Evolutionary conservation across 345 rosid genomes (phyloP).

Genomic region (Ailanthus altissimus): DNA sequence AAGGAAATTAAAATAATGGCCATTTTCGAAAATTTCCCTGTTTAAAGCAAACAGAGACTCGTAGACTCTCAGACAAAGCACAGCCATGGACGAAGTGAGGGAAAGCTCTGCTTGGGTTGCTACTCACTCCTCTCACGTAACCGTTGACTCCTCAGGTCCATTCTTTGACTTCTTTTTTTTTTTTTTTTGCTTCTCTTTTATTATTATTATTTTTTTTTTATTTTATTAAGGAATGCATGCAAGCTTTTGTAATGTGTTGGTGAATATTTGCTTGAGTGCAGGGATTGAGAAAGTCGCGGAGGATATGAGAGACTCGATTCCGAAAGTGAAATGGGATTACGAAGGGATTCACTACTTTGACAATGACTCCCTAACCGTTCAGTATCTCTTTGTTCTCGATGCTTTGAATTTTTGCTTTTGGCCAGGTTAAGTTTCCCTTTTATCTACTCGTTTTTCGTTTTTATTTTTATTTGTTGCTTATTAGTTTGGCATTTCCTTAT

Average conservation of each 20-base stretch:
- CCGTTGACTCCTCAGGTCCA: constrained; percentile 50
- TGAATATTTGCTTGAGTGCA: constrained; percentile 24
- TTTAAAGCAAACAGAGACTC: too few species aligned
- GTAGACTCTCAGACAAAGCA: neutral
- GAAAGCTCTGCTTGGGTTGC: constrained; percentile 68
- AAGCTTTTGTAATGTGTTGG: neutral
- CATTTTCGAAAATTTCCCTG: too few species aligned
- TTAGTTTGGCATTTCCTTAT: neutral
- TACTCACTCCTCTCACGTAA: constrained; percentile 54
- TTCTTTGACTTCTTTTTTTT: neutral
- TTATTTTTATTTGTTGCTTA: neutral
- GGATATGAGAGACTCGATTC: constrained; percentile 47
- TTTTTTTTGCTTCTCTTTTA: too few species aligned
- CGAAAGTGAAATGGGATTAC: constrained; percentile 74
- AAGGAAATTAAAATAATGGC: too few species aligned
- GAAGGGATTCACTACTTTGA: constrained; percentile 88
- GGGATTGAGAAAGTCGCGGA: constrained; percentile 69
- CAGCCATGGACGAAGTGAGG: constrained; percentile 65
- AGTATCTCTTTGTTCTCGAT: constrained; percentile 79
- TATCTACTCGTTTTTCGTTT: neutral
- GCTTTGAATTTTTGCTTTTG: constrained; percentile 81
- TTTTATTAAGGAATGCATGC: neutral
- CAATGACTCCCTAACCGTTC: constrained; percentile 67
- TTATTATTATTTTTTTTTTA: too few species aligned
- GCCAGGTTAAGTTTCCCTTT: constrained; percentile 50